phyloP scores from a whole-genome alignment of 169 alveolate species.

The Amoebophrya sp. region DNA sequence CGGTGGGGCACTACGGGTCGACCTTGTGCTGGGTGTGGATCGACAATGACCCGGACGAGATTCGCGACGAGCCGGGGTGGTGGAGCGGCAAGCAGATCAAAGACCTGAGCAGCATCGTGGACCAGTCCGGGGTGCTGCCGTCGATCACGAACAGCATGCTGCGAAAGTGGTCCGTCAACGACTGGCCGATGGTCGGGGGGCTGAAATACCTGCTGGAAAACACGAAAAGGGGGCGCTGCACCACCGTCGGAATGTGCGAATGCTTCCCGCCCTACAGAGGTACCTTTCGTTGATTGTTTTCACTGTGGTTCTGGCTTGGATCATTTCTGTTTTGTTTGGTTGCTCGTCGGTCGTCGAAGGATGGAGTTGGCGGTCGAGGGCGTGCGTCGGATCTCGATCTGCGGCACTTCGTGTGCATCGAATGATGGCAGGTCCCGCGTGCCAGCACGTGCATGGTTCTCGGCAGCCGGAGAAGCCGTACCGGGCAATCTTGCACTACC shows the following conservation, averaged over 20 bases:
- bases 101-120: not conserved
- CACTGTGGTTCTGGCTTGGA: too few species aligned
- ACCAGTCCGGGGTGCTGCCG: not conserved
- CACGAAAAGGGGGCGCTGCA: not conserved
- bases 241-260: not conserved
- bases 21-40: conserved; percentile 9
- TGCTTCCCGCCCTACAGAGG: conserved; percentile 14
- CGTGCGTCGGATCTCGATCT: not conserved
- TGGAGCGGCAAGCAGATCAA: not conserved
- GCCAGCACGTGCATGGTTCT: not conserved
- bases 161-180: not conserved
- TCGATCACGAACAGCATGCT: not conserved
- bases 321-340: too few species aligned
- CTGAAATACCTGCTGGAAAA: not conserved
- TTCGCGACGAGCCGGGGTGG: not conserved
- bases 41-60: not conserved
- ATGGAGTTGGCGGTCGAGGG: too few species aligned
- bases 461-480: not conserved
- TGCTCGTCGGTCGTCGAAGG: too few species aligned
- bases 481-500: conserved; percentile 3
- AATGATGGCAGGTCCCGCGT: not conserved
- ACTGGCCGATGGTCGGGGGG: not conserved
- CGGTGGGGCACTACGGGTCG: not conserved
- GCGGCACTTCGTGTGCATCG: not conserved
- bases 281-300: too few species aligned